phyloP scores from a whole-genome alignment of 371 early-diverging fungal genomes.

The Mucor saturninus region DNA sequence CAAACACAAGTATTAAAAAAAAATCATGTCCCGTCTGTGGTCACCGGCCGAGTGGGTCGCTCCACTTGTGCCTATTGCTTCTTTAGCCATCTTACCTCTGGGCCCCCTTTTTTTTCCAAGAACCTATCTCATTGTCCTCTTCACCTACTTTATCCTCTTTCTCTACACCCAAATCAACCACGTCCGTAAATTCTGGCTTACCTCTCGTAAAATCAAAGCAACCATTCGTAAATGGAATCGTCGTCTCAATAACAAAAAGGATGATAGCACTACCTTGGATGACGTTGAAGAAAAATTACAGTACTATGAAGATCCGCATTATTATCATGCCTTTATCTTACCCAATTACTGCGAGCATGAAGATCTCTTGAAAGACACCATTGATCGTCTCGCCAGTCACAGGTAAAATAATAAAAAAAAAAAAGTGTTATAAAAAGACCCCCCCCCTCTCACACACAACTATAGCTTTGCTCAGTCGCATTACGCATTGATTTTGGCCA shows the following conservation, averaged over 20 bases:
- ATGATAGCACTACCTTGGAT: slow-evolving; percentile 16
- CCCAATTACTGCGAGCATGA: slow-evolving; percentile 67
- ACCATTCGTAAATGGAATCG: slow-evolving; percentile 43
- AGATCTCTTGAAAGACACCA: slow-evolving; percentile 45
- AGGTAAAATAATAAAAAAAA: slow-evolving; percentile 23
- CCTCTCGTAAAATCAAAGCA: slow-evolving; percentile 38
- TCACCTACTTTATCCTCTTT: slow-evolving; percentile 45
- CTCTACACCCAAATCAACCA: slow-evolving; percentile 51
- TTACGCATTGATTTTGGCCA: slow-evolving; percentile 68
- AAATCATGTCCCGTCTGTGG: slow-evolving; percentile 27
- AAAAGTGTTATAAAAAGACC: too few relatives aligned
- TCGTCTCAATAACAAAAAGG: slow-evolving; percentile 6
- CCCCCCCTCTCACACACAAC: too few relatives aligned
- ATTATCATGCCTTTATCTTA: slow-evolving; percentile 59
- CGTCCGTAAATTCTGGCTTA: slow-evolving; percentile 46
- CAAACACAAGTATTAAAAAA: too few relatives aligned
- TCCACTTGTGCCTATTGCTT: slow-evolving; percentile 42
- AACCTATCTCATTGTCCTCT: slow-evolving; percentile 40
- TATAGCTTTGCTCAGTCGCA: slow-evolving; percentile 36
- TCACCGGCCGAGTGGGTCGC: slow-evolving; percentile 55
- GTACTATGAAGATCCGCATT: slow-evolving; percentile 30
- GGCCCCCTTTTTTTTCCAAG: slow-evolving; percentile 52
- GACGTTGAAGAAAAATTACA: slow-evolving; percentile 26
- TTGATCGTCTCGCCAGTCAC: slow-evolving; percentile 42
- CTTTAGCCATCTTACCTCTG: slow-evolving; percentile 41